Evolutionary conservation across 805 yeast genomes (phyloP), one percentile per base, ranked within the genome.

Genomic region (Wickerhamiella galacta): DNA sequence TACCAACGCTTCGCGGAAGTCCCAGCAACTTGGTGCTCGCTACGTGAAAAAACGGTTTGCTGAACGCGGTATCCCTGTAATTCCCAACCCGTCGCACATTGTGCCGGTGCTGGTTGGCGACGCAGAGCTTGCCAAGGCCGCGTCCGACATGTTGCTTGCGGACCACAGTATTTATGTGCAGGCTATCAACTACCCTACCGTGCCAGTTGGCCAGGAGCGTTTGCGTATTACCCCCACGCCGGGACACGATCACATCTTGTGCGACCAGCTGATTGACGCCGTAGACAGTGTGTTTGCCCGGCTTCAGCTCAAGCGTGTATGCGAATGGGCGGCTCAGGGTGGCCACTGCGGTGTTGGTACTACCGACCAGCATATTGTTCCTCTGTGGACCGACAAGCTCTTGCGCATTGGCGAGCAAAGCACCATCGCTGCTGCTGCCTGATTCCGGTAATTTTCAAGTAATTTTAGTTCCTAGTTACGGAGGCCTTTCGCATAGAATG

Each of bases 151-250:
- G 55, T 70, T 90, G 51, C 72, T 90, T 64, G 68, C 76, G 42
- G 72, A 78, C 47, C 78, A 83, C 60, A 67, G 70, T 43, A 85
- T 90, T 53, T 90, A 90, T 51, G 98, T 92, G 29, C 99, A 90
- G 62, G 95, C 96, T 30, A 90, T 90, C 56, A 90, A 90, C 63
- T 90, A 77, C 72, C 99, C 99, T 39, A 90, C 98, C 16, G 98
- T 90, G 39, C 76, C 95, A 14, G 73, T 78, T 45, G 98, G 98
- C 39, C 76, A 83, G 43, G 99, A 90, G 62, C 75, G 98, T 54
- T 70, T 90, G 49, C 75, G 99, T 60, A 73, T 90, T 52, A 90
- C 99, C n/a, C 96, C 99, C 35, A 85, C 98, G 26, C 99, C 99
- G 23, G 95, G 95, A 34, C 99, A 90, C 55, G 69, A 72, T 14